Percentiles rank a stretch among this genome's conserved stretches.
Evolutionary conservation across 1,284 basidiomycete genomes (phyloP).

Genomic region (Heterobasidion irregulare): DNA sequence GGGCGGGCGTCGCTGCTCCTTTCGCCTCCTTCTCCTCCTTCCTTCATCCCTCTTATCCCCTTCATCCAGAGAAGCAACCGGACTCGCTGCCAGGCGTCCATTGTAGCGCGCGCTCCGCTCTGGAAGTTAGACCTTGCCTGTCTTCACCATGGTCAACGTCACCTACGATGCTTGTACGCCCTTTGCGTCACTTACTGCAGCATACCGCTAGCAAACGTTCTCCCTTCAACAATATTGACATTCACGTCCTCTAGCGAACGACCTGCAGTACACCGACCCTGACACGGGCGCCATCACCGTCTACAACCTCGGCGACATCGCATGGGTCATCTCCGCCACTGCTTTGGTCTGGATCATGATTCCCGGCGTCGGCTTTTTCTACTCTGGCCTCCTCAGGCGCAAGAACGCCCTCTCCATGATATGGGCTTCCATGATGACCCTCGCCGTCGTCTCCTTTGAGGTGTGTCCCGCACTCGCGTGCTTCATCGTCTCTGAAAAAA

Average conservation of each 20-base stretch:
- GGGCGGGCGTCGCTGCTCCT: background rate
- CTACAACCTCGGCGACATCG: conserved; percentile 77
- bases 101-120: too few species aligned
- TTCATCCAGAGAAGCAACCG: background rate
- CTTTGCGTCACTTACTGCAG: background rate
- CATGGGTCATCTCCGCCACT: conserved; percentile 66
- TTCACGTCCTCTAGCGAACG: conserved; percentile 15
- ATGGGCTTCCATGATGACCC: conserved; percentile 71
- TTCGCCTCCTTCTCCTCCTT: background rate
- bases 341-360: conserved; percentile 90
- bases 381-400: conserved; percentile 75
- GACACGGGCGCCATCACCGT: conserved; percentile 26
- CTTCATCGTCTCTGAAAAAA: conserved; percentile 1
- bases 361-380: conserved; percentile 87
- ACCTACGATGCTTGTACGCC: background rate
- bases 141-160: background rate
- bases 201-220: background rate
- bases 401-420: conserved; percentile 96
- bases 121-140: background rate
- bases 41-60: background rate
- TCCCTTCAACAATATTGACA: background rate
- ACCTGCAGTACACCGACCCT: conserved; percentile 28
- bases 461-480: conserved; percentile 14
- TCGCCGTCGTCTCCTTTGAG: conserved; percentile 48
- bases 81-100: background rate